phyloP scores from a whole-genome alignment of 2,329 filamentous ascomycete species.

The Claviceps maximensis region DNA sequence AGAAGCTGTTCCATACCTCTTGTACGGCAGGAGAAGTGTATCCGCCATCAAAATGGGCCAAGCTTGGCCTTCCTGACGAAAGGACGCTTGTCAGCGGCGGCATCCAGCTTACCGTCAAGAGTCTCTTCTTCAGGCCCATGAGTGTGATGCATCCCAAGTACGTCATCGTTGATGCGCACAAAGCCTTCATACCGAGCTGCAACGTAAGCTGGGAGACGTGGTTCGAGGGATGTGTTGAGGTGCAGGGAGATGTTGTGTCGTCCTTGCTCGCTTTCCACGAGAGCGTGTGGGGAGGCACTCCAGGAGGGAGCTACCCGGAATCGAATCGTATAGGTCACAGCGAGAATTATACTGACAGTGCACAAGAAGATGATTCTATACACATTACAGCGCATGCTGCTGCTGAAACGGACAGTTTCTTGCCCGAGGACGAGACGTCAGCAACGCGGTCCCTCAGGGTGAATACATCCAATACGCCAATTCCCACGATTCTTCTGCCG shows the following conservation, averaged over 20 bases:
- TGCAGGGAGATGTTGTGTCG: slow-evolving; percentile 47
- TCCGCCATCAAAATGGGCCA: slow-evolving; percentile 42
- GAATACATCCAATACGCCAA: slow-evolving; percentile 7
- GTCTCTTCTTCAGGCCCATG: slow-evolving; percentile 65
- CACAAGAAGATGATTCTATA: background rate
- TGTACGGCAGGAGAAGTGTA: slow-evolving; percentile 50
- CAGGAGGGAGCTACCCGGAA: slow-evolving; percentile 6
- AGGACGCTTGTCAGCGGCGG: slow-evolving; percentile 38
- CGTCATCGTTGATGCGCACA: slow-evolving; percentile 54
- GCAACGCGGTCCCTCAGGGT: slow-evolving; percentile 19
- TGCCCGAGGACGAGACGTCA: slow-evolving; percentile 9
- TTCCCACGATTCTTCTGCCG: slow-evolving; percentile 53
- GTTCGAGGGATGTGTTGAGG: slow-evolving; percentile 64
- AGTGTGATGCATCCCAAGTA: slow-evolving; percentile 87
- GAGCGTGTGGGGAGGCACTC: slow-evolving; percentile 47
- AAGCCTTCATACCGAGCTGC: slow-evolving; percentile 61
- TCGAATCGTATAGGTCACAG: background rate
- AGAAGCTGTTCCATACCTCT: slow-evolving; percentile 64
- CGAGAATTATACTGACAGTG: background rate
- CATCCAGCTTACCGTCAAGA: slow-evolving; percentile 60
- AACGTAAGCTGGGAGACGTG: slow-evolving; percentile 83
- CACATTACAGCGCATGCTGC: slow-evolving; percentile 1
- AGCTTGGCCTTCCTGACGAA: slow-evolving; percentile 49
- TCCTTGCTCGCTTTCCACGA: slow-evolving; percentile 55
- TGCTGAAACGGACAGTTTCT: slow-evolving; percentile 5